Base-by-base conservation (phyloP, 768 basidiomycete species). In the Suillus discolor region DNA sequence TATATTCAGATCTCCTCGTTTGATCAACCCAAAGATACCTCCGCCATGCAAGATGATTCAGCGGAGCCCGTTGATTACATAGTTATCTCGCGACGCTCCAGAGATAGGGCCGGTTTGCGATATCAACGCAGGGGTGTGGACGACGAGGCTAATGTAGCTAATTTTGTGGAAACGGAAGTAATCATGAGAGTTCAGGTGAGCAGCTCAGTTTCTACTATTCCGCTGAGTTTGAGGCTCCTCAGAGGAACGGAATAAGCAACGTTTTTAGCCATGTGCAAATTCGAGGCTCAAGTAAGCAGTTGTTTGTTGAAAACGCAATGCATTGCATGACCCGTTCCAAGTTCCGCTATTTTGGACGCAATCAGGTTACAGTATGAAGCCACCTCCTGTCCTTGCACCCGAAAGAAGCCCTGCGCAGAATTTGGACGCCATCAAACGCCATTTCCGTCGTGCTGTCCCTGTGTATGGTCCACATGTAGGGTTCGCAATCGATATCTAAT, bases 111-210 rank as follows among this genome's bases (percentile, higher is more conserved):
- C 6, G 97, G 97, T 1, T 80, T 99, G 69, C 84, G 97, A 53
- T 99, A 97, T 78, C 97, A 99, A 76, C 85, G 97, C 51, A 83
- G 97, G 71, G 97, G 97, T 2, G 87, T 98, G 62, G 96, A 99
- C 71, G 94, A 96, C 68, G 89, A 93, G 65, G 94, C 95, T 6
- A 85, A 93, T 73, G 96, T 96, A 4, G 96, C 95, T 1, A 99
- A 99, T 77, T 96, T 98, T 73, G 95, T 98, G 2, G 94, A 98
- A 77, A 95, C 94, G 0, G 96, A 98, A 79, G 91, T 93, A 3
- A 89, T 97, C 62, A 87, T 93, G 82, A 83, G 89, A 51, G 86
- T 96, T 13, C 86, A 91, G 82, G 95, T 94, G 66, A 45, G 84
- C 70, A 57, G 13, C 16, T 23, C 6, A 18, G 31, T 20, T 67